Conservation (phyloP, 2,329 filamentous ascomycete species). For the Dactylonectria macrodidyma region DNA sequence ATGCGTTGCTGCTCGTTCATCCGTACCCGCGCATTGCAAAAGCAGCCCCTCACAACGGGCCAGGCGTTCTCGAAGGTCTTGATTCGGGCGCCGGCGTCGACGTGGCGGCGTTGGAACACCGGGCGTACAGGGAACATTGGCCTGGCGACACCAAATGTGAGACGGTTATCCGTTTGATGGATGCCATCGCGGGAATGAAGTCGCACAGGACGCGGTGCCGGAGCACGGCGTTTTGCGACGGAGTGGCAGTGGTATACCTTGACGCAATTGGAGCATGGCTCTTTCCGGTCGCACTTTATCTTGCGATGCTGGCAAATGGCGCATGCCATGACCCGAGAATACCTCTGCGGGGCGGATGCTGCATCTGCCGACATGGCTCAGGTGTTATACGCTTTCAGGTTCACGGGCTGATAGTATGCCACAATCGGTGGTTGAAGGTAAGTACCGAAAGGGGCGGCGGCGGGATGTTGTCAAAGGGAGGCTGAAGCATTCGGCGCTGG, state of each 20-base stretch:
- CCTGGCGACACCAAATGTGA: background rate
- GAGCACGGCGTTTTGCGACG: background rate
- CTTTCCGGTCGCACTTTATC: slow-evolving; percentile 1
- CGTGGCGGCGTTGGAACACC: background rate
- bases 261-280: background rate
- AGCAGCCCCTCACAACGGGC: background rate
- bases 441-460: too few species aligned
- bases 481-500: too few species aligned
- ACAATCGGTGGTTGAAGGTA: too few species aligned
- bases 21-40: background rate
- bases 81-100: background rate
- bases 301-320: background rate
- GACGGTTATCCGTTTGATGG: background rate
- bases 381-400: too few species aligned
- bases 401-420: too few species aligned
- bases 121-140: background rate
- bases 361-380: too few species aligned
- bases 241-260: background rate
- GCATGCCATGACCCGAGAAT: background rate
- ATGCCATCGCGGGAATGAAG: too few species aligned
- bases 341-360: too few species aligned
- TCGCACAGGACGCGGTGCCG: background rate
- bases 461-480: too few species aligned
- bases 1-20: too few species aligned
- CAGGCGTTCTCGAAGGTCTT: background rate